These are phyloP conservation scores for Clitocybe nebularis DNA, from an alignment of 1,284 basidiomycete genomes.

Conservation along the genomic window DNA sequence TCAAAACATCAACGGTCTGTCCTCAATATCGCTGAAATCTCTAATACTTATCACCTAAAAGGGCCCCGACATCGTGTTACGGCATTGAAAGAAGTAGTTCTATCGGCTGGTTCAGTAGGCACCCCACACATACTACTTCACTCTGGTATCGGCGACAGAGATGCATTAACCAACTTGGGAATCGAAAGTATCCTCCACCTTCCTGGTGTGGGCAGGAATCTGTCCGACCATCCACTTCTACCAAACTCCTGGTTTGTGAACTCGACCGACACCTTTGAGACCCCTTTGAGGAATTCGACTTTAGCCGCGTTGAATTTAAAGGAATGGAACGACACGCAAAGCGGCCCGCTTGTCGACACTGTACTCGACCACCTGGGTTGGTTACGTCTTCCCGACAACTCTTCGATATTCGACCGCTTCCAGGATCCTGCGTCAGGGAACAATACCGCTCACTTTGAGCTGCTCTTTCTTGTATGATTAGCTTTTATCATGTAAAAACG, in stretches of 20 bases:
- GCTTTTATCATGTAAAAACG: background rate
- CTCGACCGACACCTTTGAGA: constrained; percentile 13
- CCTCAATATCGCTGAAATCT: background rate
- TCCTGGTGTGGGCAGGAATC: constrained; percentile 21
- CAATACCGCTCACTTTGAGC: constrained; percentile 16
- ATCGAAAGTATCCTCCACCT: constrained; percentile 19
- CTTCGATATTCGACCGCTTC: constrained; percentile 10
- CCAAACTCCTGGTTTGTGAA: constrained; percentile 14
- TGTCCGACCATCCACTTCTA: constrained; percentile 14
- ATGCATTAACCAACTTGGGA: constrained; percentile 16
- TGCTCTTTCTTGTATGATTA: constrained; percentile 13
- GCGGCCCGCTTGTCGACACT: constrained; percentile 11
- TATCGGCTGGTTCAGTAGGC: constrained; percentile 23
- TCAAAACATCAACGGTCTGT: background rate
- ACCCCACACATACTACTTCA: constrained; percentile 25
- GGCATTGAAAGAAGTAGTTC: constrained; percentile 23
- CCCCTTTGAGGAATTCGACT: constrained; percentile 8
- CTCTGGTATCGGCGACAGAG: constrained; percentile 25
- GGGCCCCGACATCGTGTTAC: constrained; percentile 9
- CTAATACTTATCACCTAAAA: background rate
- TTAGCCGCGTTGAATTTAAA: constrained; percentile 9
- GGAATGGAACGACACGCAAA: constrained; percentile 14
- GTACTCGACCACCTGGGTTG: constrained; percentile 13
- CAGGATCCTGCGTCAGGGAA: constrained; percentile 14
- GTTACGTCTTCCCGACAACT: constrained; percentile 15